A percentile compares a stretch with the other conserved stretches of the same genome.
These are phyloP conservation scores for Scytalidium sp. DNA, from an alignment of 2,329 filamentous ascomycete species.

Conservation along the genomic window DNA sequence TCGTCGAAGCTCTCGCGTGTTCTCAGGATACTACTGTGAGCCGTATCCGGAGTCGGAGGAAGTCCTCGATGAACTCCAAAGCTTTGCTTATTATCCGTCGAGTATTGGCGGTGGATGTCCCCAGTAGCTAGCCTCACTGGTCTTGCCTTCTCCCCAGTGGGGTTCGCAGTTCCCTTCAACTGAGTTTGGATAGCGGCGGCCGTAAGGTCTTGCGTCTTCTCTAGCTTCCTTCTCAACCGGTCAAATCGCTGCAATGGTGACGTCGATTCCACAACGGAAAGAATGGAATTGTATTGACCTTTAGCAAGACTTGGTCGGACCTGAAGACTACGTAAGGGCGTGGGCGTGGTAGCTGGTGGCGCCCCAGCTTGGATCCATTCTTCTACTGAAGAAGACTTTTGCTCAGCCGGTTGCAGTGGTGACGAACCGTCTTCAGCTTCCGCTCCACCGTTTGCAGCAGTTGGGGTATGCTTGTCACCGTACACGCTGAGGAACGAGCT, in stretches of 20 bases:
- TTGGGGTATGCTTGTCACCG: conserved; percentile 38
- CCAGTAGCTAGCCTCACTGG: conserved; percentile 7
- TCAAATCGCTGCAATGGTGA: conserved; percentile 48
- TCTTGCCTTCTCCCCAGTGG: conserved; percentile 9
- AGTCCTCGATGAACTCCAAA: conserved; percentile 27
- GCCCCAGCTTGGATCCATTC: conserved; percentile 27
- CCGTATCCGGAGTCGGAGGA: conserved; percentile 32
- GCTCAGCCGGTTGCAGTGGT: conserved; percentile 11
- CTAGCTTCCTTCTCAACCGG: conserved; percentile 35
- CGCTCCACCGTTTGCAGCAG: conserved; percentile 2
- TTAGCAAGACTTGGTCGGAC: conserved; percentile 9
- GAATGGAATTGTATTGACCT: conserved; percentile 42
- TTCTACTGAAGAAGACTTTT: conserved; percentile 21
- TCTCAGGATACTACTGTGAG: conserved; percentile 30
- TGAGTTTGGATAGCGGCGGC: conserved; percentile 10
- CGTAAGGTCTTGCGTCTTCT: background rate
- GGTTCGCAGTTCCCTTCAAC: conserved; percentile 14
- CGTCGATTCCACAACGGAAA: conserved; percentile 42
- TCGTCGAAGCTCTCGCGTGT: conserved; percentile 50
- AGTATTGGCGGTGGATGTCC: conserved; percentile 4
- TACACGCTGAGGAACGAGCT: conserved; percentile 67
- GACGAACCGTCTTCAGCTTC: conserved; percentile 12
- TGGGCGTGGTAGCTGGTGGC: conserved; percentile 12
- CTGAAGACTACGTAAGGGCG: conserved; percentile 7
- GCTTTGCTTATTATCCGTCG: conserved; percentile 31